A percentile compares a stretch with the other conserved stretches of the same genome.
These are phyloP conservation scores for Microdochium trichocladiopsis DNA, from an alignment of 2,329 filamentous ascomycete species.

Conservation along the genomic window DNA sequence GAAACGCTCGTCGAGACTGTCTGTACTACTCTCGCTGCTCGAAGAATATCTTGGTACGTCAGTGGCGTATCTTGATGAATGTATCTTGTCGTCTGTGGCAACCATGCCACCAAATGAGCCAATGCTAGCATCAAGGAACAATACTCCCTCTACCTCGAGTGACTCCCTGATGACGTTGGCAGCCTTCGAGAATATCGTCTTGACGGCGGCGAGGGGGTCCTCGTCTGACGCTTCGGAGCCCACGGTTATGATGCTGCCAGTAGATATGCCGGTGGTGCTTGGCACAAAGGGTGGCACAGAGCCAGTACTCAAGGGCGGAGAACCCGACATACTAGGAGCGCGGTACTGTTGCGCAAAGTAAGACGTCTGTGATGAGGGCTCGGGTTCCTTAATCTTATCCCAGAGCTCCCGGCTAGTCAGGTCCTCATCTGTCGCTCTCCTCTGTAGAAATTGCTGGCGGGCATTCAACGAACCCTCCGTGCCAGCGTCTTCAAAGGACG, in stretches of 20 bases:
- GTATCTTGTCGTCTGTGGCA: background rate
- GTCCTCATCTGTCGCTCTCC: background rate
- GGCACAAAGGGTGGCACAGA: too few relatives aligned
- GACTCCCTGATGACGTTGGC: conserved; percentile 34
- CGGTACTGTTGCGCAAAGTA: background rate
- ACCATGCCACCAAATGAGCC: background rate
- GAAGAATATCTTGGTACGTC: background rate
- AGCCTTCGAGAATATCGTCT: conserved; percentile 13
- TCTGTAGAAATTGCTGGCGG: conserved; percentile 6
- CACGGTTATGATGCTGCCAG: background rate
- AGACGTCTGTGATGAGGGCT: background rate
- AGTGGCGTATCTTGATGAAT: background rate
- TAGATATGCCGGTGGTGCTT: background rate
- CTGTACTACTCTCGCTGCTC: background rate
- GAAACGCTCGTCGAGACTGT: background rate
- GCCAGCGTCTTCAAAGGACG: background rate
- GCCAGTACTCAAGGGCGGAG: background rate
- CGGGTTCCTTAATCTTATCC: background rate
- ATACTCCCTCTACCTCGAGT: conserved; percentile 30
- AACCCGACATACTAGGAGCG: background rate
- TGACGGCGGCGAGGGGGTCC: background rate
- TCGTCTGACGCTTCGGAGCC: background rate
- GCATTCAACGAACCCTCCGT: conserved; percentile 6
- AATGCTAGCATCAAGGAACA: conserved; percentile 22
- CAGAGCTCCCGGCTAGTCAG: background rate